phyloP scores from a whole-genome alignment of 1,139 yeast genomes.

The Saccharomyces hybrid region DNA sequence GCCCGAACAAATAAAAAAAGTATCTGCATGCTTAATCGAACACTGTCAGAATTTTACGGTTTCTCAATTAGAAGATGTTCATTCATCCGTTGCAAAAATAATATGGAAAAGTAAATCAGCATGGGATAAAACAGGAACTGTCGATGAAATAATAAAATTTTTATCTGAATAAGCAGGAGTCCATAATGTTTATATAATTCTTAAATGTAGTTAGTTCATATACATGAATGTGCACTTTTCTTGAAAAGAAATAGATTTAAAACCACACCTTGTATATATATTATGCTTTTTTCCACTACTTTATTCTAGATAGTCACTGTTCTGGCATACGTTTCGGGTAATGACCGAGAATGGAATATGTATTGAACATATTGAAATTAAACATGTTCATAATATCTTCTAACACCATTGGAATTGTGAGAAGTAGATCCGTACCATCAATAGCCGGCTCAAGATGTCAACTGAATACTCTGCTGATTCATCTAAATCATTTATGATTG shows the following conservation, averaged over 20 bases:
- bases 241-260: neutral
- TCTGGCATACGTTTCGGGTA: neutral
- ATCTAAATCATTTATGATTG: slow-evolving; percentile 68
- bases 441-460: slow-evolving; percentile 24
- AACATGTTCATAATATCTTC: neutral
- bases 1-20: neutral
- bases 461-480: slow-evolving; percentile 47
- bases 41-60: slow-evolving; percentile 47
- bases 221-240: neutral
- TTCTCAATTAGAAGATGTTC: slow-evolving; percentile 66
- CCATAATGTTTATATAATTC: slow-evolving; percentile 9
- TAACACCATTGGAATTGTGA: neutral
- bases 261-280: no score
- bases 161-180: neutral
- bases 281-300: no score
- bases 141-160: slow-evolving; percentile 4
- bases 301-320: no score
- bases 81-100: slow-evolving; percentile 64
- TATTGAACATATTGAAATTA: neutral
- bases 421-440: neutral
- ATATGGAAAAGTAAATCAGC: slow-evolving; percentile 61
- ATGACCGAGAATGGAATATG: neutral
- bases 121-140: slow-evolving; percentile 53
- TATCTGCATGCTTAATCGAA: slow-evolving; percentile 25
- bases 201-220: neutral